Evolutionary conservation across 768 basidiomycete genomes (phyloP), one percentile per base, ranked within the genome.

Genomic region (Tricholomella constricta): DNA sequence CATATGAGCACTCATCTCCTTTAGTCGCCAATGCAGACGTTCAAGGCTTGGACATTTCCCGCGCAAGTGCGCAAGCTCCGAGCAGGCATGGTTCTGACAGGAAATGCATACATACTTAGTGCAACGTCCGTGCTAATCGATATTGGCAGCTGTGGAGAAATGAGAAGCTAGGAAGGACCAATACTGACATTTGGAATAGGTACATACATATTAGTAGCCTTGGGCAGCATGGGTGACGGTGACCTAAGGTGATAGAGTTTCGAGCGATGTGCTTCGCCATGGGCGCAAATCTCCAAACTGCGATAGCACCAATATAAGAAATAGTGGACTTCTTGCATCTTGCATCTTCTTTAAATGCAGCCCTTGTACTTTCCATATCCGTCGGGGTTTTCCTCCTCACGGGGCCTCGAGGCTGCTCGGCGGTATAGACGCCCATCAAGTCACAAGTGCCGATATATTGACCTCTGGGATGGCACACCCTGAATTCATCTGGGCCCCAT

Each of bases 281-380:
- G 51, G 36, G 51, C 20, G 51, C 17, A 57, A 51, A 54, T 52
- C 36, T 20, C 51, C 23, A 35, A 47, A 46, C 23, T 49, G 26
- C n/a, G 40, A 37, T 43, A 26, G 26, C 43, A 32, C 11, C 4
- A 26, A 45, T 48, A 38, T 37, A 45, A 43, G 43, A 42, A 43
- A 17, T 40, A n/a, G n/a, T n/a, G n/a, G 22, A 35, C 23, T 51
- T 56, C 37, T 53, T 23, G 12, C 42, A 20, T 31, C 29, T 47
- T 41, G 22, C 51, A 31, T 40, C 45, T 26, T 23, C 29, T 19
- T 43, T 38, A 8, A 22, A 26, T 17, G 49, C 26, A 31, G 23
- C 49, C 60, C 53, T 62, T 59, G 55, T 51, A 55, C 43, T 46
- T 62, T 56, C 60, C 56, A 56, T 54, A 51, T 56, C 38, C 29